Conservation (phyloP, 352 stramenopile genomes). For the Phytophthora fragariaefolia region DNA sequence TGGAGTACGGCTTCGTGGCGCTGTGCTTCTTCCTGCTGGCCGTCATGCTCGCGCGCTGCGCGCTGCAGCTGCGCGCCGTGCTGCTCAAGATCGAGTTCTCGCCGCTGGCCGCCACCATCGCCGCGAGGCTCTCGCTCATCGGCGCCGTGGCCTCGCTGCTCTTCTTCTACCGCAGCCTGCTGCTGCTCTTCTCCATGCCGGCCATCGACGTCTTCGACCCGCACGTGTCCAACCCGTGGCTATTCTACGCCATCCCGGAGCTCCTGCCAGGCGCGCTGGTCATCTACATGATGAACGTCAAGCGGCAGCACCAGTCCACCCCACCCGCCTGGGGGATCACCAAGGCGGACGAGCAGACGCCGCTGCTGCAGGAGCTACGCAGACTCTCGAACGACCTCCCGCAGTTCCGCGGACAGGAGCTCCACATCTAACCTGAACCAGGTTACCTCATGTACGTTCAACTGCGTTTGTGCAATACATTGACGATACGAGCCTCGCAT, state of each 20-base stretch:
- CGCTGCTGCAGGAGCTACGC: constrained; percentile 50
- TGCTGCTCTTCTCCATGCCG: constrained; percentile 71
- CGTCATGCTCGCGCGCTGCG: constrained; percentile 66
- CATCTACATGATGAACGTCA: constrained; percentile 86
- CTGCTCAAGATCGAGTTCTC: constrained; percentile 84
- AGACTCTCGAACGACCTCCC: constrained; percentile 47
- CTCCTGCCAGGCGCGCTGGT: constrained; percentile 74
- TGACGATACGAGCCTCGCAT: neutral
- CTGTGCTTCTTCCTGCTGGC: constrained; percentile 81
- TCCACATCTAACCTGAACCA: constrained; percentile 61
- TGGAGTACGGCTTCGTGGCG: constrained; percentile 75
- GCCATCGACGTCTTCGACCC: constrained; percentile 77
- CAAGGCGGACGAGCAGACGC: constrained; percentile 55
- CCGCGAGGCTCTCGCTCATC: constrained; percentile 62
- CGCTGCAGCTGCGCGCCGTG: constrained; percentile 54
- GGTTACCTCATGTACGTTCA: constrained; percentile 16
- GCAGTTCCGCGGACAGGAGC: constrained; percentile 62
- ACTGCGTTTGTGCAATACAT: constrained; percentile 24
- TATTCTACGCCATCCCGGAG: constrained; percentile 81
- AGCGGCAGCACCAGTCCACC: constrained; percentile 32
- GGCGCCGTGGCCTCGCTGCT: constrained; percentile 56
- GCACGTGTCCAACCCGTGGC: constrained; percentile 72
- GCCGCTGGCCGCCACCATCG: constrained; percentile 59
- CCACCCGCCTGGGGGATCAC: constrained; percentile 29
- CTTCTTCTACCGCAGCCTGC: constrained; percentile 67